Percentiles rank a stretch among this genome's conserved stretches.
Evolutionary conservation across 164 flowering plant genomes (phyloP).

Genomic region (Piper betle): DNA sequence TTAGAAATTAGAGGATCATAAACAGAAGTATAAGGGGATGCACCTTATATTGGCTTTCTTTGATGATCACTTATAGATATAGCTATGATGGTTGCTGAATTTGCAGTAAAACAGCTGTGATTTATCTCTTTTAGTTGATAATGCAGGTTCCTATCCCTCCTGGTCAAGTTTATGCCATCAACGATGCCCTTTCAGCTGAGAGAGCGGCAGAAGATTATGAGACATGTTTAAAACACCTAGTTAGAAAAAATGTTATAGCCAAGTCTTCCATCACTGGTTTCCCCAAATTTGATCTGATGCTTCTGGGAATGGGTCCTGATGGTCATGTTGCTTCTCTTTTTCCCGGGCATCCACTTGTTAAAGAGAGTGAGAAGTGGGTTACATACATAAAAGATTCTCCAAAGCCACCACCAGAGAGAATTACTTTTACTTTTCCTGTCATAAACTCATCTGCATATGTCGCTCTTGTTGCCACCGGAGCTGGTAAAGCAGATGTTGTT

Average conservation of each 20-base stretch:
- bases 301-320: conserved; percentile 84
- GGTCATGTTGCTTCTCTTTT: conserved; percentile 78
- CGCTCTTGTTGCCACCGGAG: conserved; percentile 5
- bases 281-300: conserved; percentile 77
- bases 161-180: conserved; percentile 63
- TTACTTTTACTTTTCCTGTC: conserved; percentile 68
- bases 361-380: conserved; percentile 62
- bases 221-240: conserved; percentile 44
- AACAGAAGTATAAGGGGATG: too few species aligned
- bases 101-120: too few species aligned
- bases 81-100: too few species aligned
- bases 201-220: conserved; percentile 81
- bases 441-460: conserved; percentile 54
- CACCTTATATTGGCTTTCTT: too few species aligned
- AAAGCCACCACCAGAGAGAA: conserved; percentile 73
- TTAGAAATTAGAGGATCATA: too few species aligned
- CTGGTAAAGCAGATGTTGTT: too few species aligned
- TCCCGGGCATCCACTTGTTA: conserved; percentile 60
- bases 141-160: conserved; percentile 51
- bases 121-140: too few species aligned
- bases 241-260: conserved; percentile 20
- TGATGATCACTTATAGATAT: too few species aligned
- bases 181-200: conserved; percentile 59
- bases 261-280: conserved; percentile 31
- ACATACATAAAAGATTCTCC: conserved; percentile 66